Evolutionary conservation across 2,329 filamentous ascomycete species (phyloP).

Genomic region (Lachnellula suecica): DNA sequence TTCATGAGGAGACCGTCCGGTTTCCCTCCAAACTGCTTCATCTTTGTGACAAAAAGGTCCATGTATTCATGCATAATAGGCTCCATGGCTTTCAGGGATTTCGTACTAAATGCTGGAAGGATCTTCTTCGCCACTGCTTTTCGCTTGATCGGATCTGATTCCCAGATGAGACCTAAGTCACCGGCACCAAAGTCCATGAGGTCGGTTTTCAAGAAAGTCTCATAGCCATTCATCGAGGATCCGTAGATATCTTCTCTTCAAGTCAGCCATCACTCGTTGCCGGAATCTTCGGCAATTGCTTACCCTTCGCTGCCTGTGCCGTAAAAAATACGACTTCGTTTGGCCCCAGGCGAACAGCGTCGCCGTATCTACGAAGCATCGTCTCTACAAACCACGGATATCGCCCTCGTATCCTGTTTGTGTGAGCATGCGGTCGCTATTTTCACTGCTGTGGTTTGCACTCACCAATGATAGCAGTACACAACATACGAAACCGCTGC

Average conservation of each 20-base stretch:
- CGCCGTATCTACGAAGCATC: too few relatives aligned
- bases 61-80: slow-evolving; percentile 5
- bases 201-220: slow-evolving; percentile 5
- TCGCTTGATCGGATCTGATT: slow-evolving; percentile 4
- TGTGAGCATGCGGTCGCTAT: not conserved
- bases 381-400: slow-evolving; percentile 6
- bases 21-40: not conserved
- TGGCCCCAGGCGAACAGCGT: too few relatives aligned
- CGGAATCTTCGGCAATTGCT: too few relatives aligned
- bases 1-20: not conserved
- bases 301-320: too few relatives aligned
- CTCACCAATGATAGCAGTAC: slow-evolving; percentile 1
- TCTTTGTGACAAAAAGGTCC: slow-evolving; percentile 3
- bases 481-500: not conserved
- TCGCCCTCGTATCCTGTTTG: not conserved
- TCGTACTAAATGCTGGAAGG: slow-evolving; percentile 1
- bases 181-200: not conserved
- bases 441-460: too few relatives aligned
- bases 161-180: slow-evolving; percentile 2
- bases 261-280: too few relatives aligned
- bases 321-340: too few relatives aligned
- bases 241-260: slow-evolving; percentile 2
- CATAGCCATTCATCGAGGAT: not conserved
- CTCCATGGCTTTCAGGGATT: slow-evolving; percentile 4
- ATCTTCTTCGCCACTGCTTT: slow-evolving; percentile 5